These are phyloP conservation scores for Nakazawaea anatomiae DNA, from an alignment of 805 yeast genomes.

Conservation along the genomic window DNA sequence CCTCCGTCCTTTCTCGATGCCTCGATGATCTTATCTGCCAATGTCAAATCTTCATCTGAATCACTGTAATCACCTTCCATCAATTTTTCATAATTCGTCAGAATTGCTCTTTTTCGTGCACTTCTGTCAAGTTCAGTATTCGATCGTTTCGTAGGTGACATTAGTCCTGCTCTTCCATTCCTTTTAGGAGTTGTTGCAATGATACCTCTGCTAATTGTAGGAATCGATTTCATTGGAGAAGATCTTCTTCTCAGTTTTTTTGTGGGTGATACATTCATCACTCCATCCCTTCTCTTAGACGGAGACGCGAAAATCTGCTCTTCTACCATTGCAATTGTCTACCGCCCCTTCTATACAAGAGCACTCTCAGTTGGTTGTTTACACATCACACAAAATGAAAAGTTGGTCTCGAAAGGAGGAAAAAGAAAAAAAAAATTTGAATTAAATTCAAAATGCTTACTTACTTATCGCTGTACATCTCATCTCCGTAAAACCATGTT, in stretches of 20 bases:
- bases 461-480: neutral
- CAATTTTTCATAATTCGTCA: conserved; percentile 24
- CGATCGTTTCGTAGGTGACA: conserved; percentile 35
- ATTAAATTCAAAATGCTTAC: conserved; percentile 5
- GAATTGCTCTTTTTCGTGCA: conserved; percentile 44
- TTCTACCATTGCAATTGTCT: neutral
- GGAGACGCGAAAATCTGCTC: conserved; percentile 22
- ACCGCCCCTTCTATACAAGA: no score
- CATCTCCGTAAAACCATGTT: conserved; percentile 46
- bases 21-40: conserved; percentile 42
- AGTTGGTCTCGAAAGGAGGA: neutral
- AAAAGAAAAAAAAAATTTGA: conserved; percentile 15
- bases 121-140: conserved; percentile 33
- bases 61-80: conserved; percentile 28
- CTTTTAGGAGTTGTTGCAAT: conserved; percentile 18
- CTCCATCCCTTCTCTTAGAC: conserved; percentile 20
- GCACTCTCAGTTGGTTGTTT: no score
- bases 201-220: conserved; percentile 16
- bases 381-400: no score
- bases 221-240: conserved; percentile 12
- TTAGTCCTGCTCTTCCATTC: conserved; percentile 39
- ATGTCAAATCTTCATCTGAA: conserved; percentile 30
- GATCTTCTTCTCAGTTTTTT: conserved; percentile 15
- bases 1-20: conserved; percentile 28
- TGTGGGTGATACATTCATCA: conserved; percentile 13